Evolutionary conservation across 73 alveolate genomes (phyloP).

Genomic region (Chromera velia): DNA sequence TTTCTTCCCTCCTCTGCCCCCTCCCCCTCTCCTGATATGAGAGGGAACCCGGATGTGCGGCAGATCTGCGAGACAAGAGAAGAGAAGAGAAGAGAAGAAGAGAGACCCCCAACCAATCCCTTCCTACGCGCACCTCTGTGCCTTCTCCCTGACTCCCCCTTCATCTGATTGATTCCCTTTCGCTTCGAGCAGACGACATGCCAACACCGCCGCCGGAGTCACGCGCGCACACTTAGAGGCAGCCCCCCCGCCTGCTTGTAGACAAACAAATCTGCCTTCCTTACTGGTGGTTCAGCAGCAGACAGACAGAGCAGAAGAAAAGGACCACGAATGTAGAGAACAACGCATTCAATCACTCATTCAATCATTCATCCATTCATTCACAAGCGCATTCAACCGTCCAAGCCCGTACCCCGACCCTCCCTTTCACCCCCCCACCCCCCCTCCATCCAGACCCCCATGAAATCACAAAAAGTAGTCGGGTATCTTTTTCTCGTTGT

Average conservation of each 20-base stretch:
- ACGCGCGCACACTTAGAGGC: not conserved
- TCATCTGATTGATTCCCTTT: not conserved
- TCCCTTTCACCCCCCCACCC: not conserved
- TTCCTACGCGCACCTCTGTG: not conserved
- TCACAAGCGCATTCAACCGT: not conserved
- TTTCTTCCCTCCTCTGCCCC: no score
- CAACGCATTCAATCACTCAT: no score
- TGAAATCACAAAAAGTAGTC: constrained; percentile 39
- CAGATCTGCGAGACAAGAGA: no score
- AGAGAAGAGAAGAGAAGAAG: not conserved
- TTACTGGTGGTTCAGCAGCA: no score
- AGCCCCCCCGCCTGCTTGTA: not conserved
- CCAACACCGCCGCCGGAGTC: not conserved
- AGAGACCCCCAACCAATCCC: not conserved
- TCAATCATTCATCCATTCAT: not conserved
- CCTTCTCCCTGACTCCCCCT: not conserved
- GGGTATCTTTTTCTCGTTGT: constrained; percentile 29
- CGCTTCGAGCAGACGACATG: not conserved
- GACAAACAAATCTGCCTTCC: no score
- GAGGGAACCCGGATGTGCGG: no score
- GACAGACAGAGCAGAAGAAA: not conserved
- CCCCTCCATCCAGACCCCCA: not conserved
- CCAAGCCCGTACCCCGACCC: not conserved
- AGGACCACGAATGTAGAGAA: not conserved
- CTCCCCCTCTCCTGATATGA: no score